Evolutionary conservation across 805 yeast species (phyloP).

Genomic region (Danielia reshetovae): DNA sequence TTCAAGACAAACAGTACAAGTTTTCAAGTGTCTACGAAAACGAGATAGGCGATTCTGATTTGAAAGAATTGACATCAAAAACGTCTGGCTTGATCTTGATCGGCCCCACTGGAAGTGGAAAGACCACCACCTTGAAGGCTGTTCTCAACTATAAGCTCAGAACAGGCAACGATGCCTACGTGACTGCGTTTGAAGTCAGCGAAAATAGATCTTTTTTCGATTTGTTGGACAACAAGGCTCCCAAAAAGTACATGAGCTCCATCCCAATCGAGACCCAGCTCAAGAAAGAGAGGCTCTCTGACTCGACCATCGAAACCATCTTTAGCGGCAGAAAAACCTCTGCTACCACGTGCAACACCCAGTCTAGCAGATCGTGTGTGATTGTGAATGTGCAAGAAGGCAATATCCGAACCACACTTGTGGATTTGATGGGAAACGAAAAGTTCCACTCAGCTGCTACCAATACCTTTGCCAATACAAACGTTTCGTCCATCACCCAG

Average conservation of each 20-base stretch:
- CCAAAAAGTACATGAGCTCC: slow-evolving; percentile 10
- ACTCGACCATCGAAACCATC: slow-evolving; percentile 10
- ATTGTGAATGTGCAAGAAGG: slow-evolving; percentile 21
- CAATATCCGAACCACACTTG: slow-evolving; percentile 17
- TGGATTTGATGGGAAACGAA: slow-evolving; percentile 31
- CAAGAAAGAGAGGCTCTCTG: slow-evolving; percentile 7
- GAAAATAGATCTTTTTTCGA: slow-evolving; percentile 24
- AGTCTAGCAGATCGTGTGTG: slow-evolving; percentile 25
- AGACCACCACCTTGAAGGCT: slow-evolving; percentile 24
- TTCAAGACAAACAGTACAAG: slow-evolving; percentile 19
- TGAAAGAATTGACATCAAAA: slow-evolving; percentile 5
- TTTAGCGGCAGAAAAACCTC: slow-evolving; percentile 18
- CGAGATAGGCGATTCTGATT: slow-evolving; percentile 1
- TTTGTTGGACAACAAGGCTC: slow-evolving; percentile 16
- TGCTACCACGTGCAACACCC: slow-evolving; percentile 17
- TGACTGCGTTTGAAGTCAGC: slow-evolving; percentile 28
- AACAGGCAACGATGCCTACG: slow-evolving; percentile 5
- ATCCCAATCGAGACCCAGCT: slow-evolving; percentile 15
- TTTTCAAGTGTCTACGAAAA: slow-evolving; percentile 18
- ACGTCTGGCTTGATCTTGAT: slow-evolving; percentile 10
- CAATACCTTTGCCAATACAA: slow-evolving; percentile 24
- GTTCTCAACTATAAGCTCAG: slow-evolving; percentile 14
- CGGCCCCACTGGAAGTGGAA: slow-evolving; percentile 20
- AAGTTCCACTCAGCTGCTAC: slow-evolving; percentile 15
- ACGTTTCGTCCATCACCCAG: slow-evolving; percentile 26